A percentile compares a stretch with the other conserved stretches of the same genome.
phyloP scores from a whole-genome alignment of 768 basidiomycete genomes.

The Mycena belliarum region DNA sequence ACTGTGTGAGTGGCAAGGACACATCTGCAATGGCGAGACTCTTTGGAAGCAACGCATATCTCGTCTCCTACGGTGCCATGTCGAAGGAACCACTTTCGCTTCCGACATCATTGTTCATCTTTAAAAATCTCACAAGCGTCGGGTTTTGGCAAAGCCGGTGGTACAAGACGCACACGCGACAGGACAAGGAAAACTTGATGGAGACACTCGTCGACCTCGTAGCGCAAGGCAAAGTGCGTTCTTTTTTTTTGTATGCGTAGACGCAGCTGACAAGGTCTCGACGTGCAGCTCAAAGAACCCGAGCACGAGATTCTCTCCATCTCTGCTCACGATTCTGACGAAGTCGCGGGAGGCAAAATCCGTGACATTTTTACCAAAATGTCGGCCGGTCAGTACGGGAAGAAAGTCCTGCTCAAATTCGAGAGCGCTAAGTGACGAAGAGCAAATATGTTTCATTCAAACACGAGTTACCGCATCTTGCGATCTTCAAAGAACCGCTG shows the following conservation, averaged over 20 bases:
- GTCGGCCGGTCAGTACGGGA: conserved; percentile 38
- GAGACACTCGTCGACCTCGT: conserved; percentile 53
- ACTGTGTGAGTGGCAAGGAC: conserved; percentile 63
- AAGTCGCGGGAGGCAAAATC: conserved; percentile 45
- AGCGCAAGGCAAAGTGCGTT: conserved; percentile 50
- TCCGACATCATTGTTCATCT: conserved; percentile 80
- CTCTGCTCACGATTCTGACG: conserved; percentile 34
- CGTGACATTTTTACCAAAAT: conserved; percentile 48
- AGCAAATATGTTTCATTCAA: conserved; percentile 11
- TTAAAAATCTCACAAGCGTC: conserved; percentile 74
- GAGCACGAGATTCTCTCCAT: conserved; percentile 70
- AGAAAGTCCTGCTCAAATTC: conserved; percentile 45
- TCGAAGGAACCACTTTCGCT: conserved; percentile 78
- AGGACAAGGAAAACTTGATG: conserved; percentile 56
- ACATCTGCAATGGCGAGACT: conserved; percentile 71
- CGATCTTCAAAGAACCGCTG: conserved; percentile 88
- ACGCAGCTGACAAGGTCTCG: conserved; percentile 1
- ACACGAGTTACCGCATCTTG: conserved; percentile 58
- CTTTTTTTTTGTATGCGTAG: background rate
- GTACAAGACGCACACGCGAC: conserved; percentile 52
- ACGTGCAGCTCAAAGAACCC: conserved; percentile 60
- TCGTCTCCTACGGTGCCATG: conserved; percentile 92
- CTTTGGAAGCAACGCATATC: conserved; percentile 65
- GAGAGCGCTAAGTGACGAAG: conserved; percentile 24
- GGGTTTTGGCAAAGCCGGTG: conserved; percentile 82